Evolutionary conservation across 257 asterid species (phyloP).

Genomic region (Petunia axillaris): DNA sequence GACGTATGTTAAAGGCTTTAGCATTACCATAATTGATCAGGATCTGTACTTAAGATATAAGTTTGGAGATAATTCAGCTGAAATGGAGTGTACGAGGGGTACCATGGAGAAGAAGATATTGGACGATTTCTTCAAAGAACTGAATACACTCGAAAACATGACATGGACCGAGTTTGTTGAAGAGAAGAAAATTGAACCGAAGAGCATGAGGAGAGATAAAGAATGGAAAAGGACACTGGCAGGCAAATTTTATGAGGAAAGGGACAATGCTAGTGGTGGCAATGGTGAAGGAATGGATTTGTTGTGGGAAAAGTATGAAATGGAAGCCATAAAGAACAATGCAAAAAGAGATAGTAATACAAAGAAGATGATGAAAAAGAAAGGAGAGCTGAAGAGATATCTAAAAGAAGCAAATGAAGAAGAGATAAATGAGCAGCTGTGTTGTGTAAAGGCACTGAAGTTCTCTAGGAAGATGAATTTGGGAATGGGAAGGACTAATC

Average conservation of each 20-base stretch:
- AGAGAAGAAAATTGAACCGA: background rate
- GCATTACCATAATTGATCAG: background rate
- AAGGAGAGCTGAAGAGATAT: background rate
- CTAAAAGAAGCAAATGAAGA: conserved; percentile 25
- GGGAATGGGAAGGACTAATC: conserved; percentile 73
- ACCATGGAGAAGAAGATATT: conserved; percentile 40
- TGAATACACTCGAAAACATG: conserved; percentile 24
- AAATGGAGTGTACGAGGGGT: background rate
- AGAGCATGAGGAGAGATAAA: conserved; percentile 56
- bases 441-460: conserved; percentile 79
- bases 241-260: conserved; percentile 47
- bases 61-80: conserved; percentile 16
- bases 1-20: background rate
- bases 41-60: background rate
- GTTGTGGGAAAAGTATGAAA: conserved; percentile 82
- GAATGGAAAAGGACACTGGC: conserved; percentile 88
- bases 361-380: conserved; percentile 17
- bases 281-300: conserved; percentile 29
- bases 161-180: conserved; percentile 28
- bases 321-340: conserved; percentile 35
- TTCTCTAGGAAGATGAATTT: conserved; percentile 76
- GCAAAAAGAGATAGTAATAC: background rate
- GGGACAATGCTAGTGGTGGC: background rate
- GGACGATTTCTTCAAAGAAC: conserved; percentile 36
- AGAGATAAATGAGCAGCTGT: conserved; percentile 47